Evolutionary conservation across 495 filamentous ascomycete species (phyloP).

Genomic region (Aspergillus bridgeri): DNA sequence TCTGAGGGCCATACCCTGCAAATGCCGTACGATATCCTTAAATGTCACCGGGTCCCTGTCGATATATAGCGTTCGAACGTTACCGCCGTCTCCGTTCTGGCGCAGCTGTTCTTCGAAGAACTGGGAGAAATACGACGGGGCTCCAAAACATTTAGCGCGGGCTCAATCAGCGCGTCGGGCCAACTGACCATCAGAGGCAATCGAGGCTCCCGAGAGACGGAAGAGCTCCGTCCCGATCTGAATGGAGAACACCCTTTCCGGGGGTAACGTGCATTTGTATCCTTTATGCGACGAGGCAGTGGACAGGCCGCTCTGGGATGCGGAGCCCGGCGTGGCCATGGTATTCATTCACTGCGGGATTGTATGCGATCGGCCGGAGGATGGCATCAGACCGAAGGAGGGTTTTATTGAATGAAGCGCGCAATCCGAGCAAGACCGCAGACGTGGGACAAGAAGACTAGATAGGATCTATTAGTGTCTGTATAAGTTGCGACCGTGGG

Average conservation of each 20-base stretch:
- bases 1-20: constrained; percentile 60
- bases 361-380: neutral
- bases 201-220: constrained; percentile 87
- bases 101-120: constrained; percentile 86
- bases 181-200: constrained; percentile 89
- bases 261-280: constrained; percentile 38
- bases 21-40: constrained; percentile 80
- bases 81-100: constrained; percentile 54
- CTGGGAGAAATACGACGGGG: constrained; percentile 94
- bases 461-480: neutral
- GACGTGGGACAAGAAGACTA: neutral
- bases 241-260: constrained; percentile 79
- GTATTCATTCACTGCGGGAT: neutral
- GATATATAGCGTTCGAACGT: constrained; percentile 77
- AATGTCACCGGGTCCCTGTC: constrained; percentile 93
- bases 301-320: neutral
- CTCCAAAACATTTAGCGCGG: constrained; percentile 59
- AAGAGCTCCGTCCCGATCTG: constrained; percentile 93
- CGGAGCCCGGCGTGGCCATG: neutral
- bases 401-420: no score
- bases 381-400: neutral
- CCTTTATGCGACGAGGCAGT: neutral
- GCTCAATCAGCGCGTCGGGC: neutral
- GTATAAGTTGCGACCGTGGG: neutral
- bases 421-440: no score